These are phyloP conservation scores for Kodamaea arcana DNA, from an alignment of 1,139 yeast genomes.

Conservation along the genomic window DNA sequence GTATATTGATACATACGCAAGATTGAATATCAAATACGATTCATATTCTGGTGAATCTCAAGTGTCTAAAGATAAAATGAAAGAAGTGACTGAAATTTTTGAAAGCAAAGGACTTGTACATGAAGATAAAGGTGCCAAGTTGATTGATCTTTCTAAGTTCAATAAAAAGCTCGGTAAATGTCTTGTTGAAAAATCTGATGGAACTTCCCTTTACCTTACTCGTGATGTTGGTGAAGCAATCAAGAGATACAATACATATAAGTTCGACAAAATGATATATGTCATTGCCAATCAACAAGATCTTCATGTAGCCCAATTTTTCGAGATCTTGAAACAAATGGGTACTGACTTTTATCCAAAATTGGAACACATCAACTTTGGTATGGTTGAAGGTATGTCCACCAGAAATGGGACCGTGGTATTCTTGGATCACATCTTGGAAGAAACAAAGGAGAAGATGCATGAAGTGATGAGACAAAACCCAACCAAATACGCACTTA, in stretches of 20 bases:
- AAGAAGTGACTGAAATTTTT: constrained; percentile 58
- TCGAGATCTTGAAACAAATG: constrained; percentile 90
- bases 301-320: constrained; percentile 88
- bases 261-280: constrained; percentile 93
- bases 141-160: constrained; percentile 80
- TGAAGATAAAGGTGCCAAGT: constrained; percentile 87
- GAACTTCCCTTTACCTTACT: constrained; percentile 89
- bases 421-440: constrained; percentile 87
- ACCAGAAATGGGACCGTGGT: constrained; percentile 98
- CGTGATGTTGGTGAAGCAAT: constrained; percentile 98
- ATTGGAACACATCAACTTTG: constrained; percentile 84
- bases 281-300: constrained; percentile 97
- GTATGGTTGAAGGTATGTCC: constrained; percentile 98
- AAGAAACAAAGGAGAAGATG: constrained; percentile 93
- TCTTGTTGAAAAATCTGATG: constrained; percentile 91
- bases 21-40: constrained; percentile 86
- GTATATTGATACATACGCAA: constrained; percentile 83
- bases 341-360: constrained; percentile 84
- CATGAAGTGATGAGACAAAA: constrained; percentile 96
- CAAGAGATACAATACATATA: constrained; percentile 76
- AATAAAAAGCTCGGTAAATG: constrained; percentile 94
- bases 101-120: constrained; percentile 68
- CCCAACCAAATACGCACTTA: constrained; percentile 86
- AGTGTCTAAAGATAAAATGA: constrained; percentile 73
- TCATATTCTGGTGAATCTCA: constrained; percentile 94